Evolutionary conservation across 2,329 filamentous ascomycete species (phyloP), one percentile per base, ranked within the genome.

Genomic region (Aureobasidium sp.): DNA sequence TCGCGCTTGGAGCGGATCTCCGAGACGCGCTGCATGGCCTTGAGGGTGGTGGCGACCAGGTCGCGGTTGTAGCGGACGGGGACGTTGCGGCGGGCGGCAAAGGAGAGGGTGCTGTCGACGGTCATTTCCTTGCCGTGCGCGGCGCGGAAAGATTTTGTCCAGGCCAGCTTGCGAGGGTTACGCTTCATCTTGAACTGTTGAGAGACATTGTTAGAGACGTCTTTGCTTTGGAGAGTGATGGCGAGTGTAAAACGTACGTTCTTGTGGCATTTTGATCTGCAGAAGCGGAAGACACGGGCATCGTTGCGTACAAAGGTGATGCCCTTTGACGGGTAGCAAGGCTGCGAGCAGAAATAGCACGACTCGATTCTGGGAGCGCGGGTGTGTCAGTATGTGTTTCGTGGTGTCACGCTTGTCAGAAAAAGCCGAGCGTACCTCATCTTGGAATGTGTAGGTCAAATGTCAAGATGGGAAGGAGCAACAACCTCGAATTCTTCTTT

Each of bases 51-150:
- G 68, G 84, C 82, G 65, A 96, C 85, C 65, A 96, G 84, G 68
- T 95, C 90, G 75, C 94, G 87, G 83, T 96, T 90, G 84, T 99
- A 99, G 72, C 93, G 90, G 64, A 95, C 85, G 66, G 94, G 94
- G 33, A 95, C 84, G 80, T 99, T 96, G 79, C 94, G 89, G 72
- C 90, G 88, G 67, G 90, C 89, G 64, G 90, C 88, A 77, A 97
- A 96, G 71, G 90, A 88, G 63, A 99, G 86, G 33, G 93, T 96
- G 69, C 85, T 88, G 81, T 99, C 94, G 75, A 97, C 92, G 61
- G 89, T 89, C 90, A 95, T 86, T 75, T 85, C 83, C 66, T 79
- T 95, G 78, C 90, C 90, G 61, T 88, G 87, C 19, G 87, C 84
- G 72, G 87, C 87, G 71, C 91, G 88, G 82, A 92, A 93, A 57